These are phyloP conservation scores for Trichoderma endophyticum DNA, from an alignment of 2,329 filamentous ascomycete species.

Conservation along the genomic window DNA sequence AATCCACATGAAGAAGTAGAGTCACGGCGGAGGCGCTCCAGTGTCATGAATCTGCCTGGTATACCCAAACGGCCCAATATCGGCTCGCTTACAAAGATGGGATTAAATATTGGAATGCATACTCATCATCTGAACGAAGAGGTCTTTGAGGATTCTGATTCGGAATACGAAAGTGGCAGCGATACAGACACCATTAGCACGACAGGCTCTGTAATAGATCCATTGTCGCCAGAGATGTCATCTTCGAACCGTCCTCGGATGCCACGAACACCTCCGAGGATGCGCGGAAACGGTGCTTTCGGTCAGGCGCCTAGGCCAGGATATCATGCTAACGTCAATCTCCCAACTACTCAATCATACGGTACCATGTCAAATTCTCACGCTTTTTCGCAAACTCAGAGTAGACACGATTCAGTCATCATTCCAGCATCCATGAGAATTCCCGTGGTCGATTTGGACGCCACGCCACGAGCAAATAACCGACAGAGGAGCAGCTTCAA, in stretches of 20 bases:
- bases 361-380: conserved; percentile 33
- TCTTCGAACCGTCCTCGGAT: conserved; percentile 19
- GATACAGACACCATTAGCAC: conserved; percentile 33
- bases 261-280: conserved; percentile 24
- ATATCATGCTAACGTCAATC: conserved; percentile 12
- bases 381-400: background rate
- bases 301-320: conserved; percentile 22
- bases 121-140: conserved; percentile 68
- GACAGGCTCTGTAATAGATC: conserved; percentile 19
- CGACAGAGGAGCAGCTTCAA: conserved; percentile 6
- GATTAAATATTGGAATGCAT: conserved; percentile 69
- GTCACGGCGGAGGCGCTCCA: conserved; percentile 37
- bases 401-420: background rate
- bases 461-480: background rate
- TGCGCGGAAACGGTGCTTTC: background rate
- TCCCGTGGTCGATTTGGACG: conserved; percentile 14
- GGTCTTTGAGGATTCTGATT: conserved; percentile 46
- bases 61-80: conserved; percentile 60
- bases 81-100: conserved; percentile 51
- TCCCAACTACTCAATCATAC: conserved; percentile 27
- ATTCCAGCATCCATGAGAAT: conserved; percentile 9
- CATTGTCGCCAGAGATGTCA: background rate
- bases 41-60: conserved; percentile 58
- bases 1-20: conserved; percentile 39
- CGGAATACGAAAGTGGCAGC: conserved; percentile 31